phyloP scores from a whole-genome alignment of 2,329 filamentous ascomycete species.

The Volutella citrinella region DNA sequence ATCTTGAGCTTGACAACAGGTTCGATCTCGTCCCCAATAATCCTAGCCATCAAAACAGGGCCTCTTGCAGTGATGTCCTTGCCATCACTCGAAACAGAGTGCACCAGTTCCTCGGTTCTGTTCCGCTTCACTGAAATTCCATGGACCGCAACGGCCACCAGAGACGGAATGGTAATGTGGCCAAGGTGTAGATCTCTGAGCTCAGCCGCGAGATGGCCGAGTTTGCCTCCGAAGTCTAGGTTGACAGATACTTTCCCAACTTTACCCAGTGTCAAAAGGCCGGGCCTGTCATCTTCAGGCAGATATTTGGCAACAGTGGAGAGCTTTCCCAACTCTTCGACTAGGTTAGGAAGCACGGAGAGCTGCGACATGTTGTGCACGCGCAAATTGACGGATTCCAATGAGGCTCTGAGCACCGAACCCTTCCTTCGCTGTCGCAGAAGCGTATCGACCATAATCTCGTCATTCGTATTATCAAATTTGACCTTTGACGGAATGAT shows the following conservation, averaged over 20 bases:
- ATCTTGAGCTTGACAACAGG: slow-evolving; percentile 86
- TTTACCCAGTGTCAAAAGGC: slow-evolving; percentile 71
- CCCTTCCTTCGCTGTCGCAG: slow-evolving; percentile 84
- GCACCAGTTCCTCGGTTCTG: slow-evolving; percentile 67
- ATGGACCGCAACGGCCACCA: slow-evolving; percentile 75
- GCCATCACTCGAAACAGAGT: slow-evolving; percentile 38
- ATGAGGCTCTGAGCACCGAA: slow-evolving; percentile 68
- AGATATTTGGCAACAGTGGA: slow-evolving; percentile 91
- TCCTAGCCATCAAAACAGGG: slow-evolving; percentile 75
- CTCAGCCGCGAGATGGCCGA: slow-evolving; percentile 63
- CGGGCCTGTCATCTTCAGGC: slow-evolving; percentile 91
- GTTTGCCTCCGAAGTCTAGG: slow-evolving; percentile 62
- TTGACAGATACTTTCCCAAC: slow-evolving; percentile 61
- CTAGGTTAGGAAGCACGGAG: slow-evolving; percentile 65
- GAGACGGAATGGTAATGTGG: slow-evolving; percentile 79
- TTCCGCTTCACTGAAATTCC: slow-evolving; percentile 62
- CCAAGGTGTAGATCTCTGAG: slow-evolving; percentile 66
- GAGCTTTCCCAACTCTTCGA: slow-evolving; percentile 75
- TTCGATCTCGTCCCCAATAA: slow-evolving; percentile 93
- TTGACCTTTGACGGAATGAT: slow-evolving; percentile 91
- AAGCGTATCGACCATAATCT: slow-evolving; percentile 91
- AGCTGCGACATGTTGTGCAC: slow-evolving; percentile 65
- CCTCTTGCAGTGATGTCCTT: slow-evolving; percentile 24
- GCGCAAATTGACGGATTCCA: slow-evolving; percentile 62
- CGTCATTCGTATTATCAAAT: slow-evolving; percentile 80